phyloP scores from a whole-genome alignment of 2,329 filamentous ascomycete species.

The Boeremia lycopersici region DNA sequence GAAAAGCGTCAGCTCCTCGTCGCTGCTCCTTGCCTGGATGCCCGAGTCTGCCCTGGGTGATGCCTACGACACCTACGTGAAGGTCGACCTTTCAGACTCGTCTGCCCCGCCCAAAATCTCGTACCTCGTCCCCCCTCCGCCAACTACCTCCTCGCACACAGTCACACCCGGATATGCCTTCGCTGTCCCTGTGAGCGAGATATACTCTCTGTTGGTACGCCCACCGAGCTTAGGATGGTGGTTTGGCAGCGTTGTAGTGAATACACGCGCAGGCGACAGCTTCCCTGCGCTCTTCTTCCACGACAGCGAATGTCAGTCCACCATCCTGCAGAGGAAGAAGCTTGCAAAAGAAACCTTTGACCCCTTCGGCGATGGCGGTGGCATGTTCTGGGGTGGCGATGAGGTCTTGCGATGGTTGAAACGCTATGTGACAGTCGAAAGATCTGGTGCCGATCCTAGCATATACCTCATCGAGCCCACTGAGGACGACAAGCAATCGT shows the following conservation, averaged over 20 bases:
- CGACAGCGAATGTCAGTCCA: slow-evolving; percentile 94
- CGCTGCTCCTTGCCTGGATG: slow-evolving; percentile 89
- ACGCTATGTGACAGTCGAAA: slow-evolving; percentile 80
- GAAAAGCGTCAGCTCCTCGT: slow-evolving; percentile 62
- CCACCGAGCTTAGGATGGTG: slow-evolving; percentile 97
- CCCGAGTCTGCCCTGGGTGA: slow-evolving; percentile 89
- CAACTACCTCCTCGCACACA: slow-evolving; percentile 78
- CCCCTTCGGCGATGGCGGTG: slow-evolving; percentile 81
- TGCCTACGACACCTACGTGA: slow-evolving; percentile 84
- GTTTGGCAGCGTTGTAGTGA: slow-evolving; percentile 95
- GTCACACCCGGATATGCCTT: slow-evolving; percentile 84
- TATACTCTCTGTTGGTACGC: slow-evolving; percentile 88
- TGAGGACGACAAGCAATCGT: slow-evolving; percentile 81
- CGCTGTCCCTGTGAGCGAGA: slow-evolving; percentile 84
- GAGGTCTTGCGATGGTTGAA: slow-evolving; percentile 91
- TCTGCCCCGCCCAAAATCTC: slow-evolving; percentile 83
- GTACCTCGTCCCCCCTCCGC: slow-evolving; percentile 89
- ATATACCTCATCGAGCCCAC: slow-evolving; percentile 90
- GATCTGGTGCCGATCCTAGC: slow-evolving; percentile 84
- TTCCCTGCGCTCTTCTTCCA: slow-evolving; percentile 98
- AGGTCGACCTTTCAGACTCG: slow-evolving; percentile 85
- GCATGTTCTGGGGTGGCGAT: slow-evolving; percentile 97
- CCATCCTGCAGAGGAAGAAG: slow-evolving; percentile 91
- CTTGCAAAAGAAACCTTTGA: slow-evolving; percentile 84
- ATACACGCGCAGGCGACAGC: slow-evolving; percentile 85